Evolutionary conservation across 176 grass and related monocot species (phyloP), one percentile per base, ranked within the genome.

Genomic region (Zizania latifolia): DNA sequence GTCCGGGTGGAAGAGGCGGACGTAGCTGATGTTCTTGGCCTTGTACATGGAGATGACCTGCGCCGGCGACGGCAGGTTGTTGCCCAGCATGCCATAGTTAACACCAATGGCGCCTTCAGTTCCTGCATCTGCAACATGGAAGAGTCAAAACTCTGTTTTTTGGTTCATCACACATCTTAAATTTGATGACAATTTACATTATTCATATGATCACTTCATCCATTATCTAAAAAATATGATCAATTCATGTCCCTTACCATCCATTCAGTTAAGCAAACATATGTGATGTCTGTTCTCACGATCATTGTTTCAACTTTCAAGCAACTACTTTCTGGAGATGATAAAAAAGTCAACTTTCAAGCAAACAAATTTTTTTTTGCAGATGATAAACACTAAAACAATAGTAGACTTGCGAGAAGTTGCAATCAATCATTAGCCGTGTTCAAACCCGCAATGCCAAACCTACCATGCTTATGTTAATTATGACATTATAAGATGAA

Each of bases 41-140:
- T 86, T 82, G 94, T 94, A 98, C 82, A 98, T 83, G 48, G 91
- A 76, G 31, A 98, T 43, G 2, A 98, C 94, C 76, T 98, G 74
- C 39, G 78, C 91, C 29, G 94, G 90, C 32, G 88, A 11, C 5
- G 94, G 94, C 37, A 98, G 91, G 68, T 98, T 89, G 82, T 94
- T 78, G 0, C 84, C 94, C 24, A 86, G 3, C 86, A 94, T 83
- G 55, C 94, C 94, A 29, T 98, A 98, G 81, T 98, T 98, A n/a
- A 98, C 94, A 35, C 94, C 94, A 8, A 98, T 76, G 16, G 32
- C 68, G 17, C 60, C 88, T 68, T 94, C 67, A 51, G 85, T 86
- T 66, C 82, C 91, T 89, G 83, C 82, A 72, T 32, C 72, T 10
- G 4, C 45, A 35, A 75, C 54, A 43, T 8, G 12, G 9, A 44